Percentiles rank a stretch among this genome's conserved stretches.
Evolutionary conservation across 1,284 basidiomycete species (phyloP).

Genomic region (Volvariella volvacea): DNA sequence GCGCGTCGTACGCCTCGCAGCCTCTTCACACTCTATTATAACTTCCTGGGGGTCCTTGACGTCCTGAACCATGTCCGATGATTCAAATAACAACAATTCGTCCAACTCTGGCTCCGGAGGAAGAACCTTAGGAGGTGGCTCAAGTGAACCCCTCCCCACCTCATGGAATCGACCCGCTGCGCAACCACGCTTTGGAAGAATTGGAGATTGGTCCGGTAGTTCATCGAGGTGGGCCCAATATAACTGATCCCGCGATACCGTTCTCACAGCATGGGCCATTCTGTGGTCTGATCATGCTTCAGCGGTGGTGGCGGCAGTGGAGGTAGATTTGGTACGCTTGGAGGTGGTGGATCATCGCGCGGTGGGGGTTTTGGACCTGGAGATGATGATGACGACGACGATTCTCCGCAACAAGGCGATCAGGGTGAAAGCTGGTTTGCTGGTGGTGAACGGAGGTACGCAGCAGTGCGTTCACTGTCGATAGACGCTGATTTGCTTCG

Average conservation of each 20-base stretch:
- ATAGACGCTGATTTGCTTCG: neutral
- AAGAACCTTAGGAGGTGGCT: conserved; percentile 39
- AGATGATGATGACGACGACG: conserved; percentile 33
- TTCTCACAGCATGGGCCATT: neutral
- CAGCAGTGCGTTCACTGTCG: neutral
- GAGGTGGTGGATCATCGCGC: conserved; percentile 9
- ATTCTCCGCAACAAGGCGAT: conserved; percentile 33
- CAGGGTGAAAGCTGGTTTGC: conserved; percentile 69
- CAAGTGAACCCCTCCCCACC: conserved; percentile 35
- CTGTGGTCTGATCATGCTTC: conserved; percentile 1
- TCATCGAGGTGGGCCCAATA: conserved; percentile 17
- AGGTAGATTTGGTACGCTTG: conserved; percentile 16
- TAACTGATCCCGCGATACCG: neutral
- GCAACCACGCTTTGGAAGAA: conserved; percentile 26
- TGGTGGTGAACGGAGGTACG: conserved; percentile 81
- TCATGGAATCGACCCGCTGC: conserved; percentile 39
- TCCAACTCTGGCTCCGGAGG: conserved; percentile 20
- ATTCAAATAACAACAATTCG: conserved; percentile 17
- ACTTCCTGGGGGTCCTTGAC: too few species aligned
- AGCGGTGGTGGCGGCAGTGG: conserved; percentile 11
- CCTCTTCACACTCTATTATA: too few species aligned
- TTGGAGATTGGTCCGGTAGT: conserved; percentile 29
- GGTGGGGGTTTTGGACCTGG: conserved; percentile 3
- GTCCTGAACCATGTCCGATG: conserved; percentile 30
- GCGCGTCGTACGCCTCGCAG: too few species aligned